phyloP scores from a whole-genome alignment of 2,329 filamentous ascomycete species.

The Botrytis cinerea region DNA sequence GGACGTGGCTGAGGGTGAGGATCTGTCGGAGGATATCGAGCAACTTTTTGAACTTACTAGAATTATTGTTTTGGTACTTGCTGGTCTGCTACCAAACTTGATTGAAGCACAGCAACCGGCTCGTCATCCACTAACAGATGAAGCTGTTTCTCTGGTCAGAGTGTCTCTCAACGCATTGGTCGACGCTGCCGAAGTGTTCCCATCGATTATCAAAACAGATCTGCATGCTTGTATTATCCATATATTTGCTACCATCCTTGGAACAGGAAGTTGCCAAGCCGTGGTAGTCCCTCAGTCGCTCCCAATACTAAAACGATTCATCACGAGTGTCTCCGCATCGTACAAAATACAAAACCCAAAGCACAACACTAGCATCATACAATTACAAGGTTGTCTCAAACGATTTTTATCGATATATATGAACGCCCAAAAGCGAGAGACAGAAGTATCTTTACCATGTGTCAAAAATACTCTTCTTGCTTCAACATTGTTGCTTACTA shows the following conservation, averaged over 20 bases:
- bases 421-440: constrained; percentile 72
- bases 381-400: constrained; percentile 79
- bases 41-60: constrained; percentile 95
- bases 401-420: constrained; percentile 81
- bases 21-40: constrained; percentile 94
- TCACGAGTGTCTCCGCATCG: constrained; percentile 68
- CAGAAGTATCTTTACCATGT: constrained; percentile 75
- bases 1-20: constrained; percentile 66
- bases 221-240: constrained; percentile 95
- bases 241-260: constrained; percentile 91
- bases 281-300: constrained; percentile 87
- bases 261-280: constrained; percentile 83
- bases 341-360: constrained; percentile 43
- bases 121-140: constrained; percentile 81
- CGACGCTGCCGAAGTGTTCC: constrained; percentile 93
- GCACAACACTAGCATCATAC: constrained; percentile 46
- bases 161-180: constrained; percentile 85
- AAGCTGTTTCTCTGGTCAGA: constrained; percentile 77
- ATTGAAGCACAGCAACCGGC: constrained; percentile 61
- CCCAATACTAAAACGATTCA: constrained; percentile 88
- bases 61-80: constrained; percentile 91
- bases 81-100: constrained; percentile 82
- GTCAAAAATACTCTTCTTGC: constrained; percentile 93
- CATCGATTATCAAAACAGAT: constrained; percentile 93
- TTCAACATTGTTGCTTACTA: constrained; percentile 84